Conservation (phyloP, 2,329 filamentous ascomycete genomes). For the Diaporthe vaccinii region DNA sequence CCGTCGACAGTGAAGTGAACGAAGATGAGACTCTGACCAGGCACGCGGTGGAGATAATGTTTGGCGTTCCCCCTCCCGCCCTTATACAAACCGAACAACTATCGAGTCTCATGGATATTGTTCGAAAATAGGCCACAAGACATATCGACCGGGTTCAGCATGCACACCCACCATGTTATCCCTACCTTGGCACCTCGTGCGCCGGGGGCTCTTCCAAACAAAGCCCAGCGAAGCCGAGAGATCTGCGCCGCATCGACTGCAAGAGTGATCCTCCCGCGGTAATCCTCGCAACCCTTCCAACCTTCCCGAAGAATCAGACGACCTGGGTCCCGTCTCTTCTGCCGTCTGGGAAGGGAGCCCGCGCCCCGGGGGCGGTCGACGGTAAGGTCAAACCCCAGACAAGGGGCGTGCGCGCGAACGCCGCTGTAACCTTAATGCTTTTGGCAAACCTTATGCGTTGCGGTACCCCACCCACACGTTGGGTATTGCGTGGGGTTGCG, state of each 20-base stretch:
- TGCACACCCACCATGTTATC: not conserved
- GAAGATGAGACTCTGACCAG: not conserved
- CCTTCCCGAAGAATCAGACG: slow-evolving; percentile 31
- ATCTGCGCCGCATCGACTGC: slow-evolving; percentile 25
- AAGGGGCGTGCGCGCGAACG: slow-evolving; percentile 15
- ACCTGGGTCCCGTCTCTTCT: not conserved
- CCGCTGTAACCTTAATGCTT: slow-evolving; percentile 29
- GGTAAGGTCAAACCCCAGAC: slow-evolving; percentile 25
- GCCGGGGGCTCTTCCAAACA: slow-evolving; percentile 19
- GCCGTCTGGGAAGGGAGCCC: slow-evolving; percentile 25
- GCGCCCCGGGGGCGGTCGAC: slow-evolving; percentile 2
- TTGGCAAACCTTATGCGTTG: slow-evolving; percentile 17
- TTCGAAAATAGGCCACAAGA: slow-evolving; percentile 18
- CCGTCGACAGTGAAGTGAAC: slow-evolving; percentile 21
- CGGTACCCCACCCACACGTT: slow-evolving; percentile 19
- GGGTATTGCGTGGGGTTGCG: slow-evolving; percentile 20
- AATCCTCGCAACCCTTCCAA: slow-evolving; percentile 27
- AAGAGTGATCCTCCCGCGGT: slow-evolving; percentile 22
- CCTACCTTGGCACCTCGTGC: slow-evolving; percentile 17
- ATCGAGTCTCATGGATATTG: slow-evolving; percentile 27
- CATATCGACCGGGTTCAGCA: slow-evolving; percentile 25
- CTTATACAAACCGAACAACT: slow-evolving; percentile 18
- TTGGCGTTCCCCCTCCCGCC: slow-evolving; percentile 8
- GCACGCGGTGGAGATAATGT: not conserved
- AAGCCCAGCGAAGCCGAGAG: slow-evolving; percentile 4